A percentile compares a stretch with the other conserved stretches of the same genome.
Evolutionary conservation across 2,329 filamentous ascomycete genomes (phyloP).

Genomic region (Pseudocercospora cruenta): DNA sequence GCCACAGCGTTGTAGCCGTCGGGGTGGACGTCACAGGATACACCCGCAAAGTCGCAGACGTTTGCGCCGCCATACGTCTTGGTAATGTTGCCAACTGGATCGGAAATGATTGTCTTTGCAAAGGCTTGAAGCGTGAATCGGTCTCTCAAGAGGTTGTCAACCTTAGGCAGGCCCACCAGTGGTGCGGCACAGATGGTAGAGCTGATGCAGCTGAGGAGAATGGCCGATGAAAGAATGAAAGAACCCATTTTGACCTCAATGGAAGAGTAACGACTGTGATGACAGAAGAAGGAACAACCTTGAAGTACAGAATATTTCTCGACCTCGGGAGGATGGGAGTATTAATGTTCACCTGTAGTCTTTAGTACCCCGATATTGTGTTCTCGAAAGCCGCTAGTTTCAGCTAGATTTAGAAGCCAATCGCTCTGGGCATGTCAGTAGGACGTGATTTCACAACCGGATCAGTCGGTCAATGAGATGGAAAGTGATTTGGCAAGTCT

Average conservation of each 20-base stretch:
- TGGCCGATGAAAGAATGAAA: background rate
- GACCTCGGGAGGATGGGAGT: too few species aligned
- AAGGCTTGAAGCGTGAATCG: constrained; percentile 14
- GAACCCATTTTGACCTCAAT: background rate
- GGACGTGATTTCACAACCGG: too few species aligned
- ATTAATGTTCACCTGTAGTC: too few species aligned
- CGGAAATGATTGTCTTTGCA: constrained; percentile 18
- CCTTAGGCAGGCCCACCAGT: background rate
- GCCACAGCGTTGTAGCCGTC: constrained; percentile 15
- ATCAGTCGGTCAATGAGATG: too few species aligned
- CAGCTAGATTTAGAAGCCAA: too few species aligned
- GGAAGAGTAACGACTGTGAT: background rate
- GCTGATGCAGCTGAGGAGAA: background rate
- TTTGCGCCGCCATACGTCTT: constrained; percentile 16
- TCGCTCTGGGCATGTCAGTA: too few species aligned
- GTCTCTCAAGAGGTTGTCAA: constrained; percentile 17
- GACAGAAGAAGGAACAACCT: background rate
- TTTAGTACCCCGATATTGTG: too few species aligned
- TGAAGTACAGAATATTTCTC: too few species aligned
- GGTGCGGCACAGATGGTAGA: background rate
- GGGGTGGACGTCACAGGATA: constrained; percentile 11
- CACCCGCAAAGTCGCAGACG: constrained; percentile 15
- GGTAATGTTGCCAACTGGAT: constrained; percentile 11
- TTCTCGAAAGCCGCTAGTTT: too few species aligned
- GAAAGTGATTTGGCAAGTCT: too few species aligned